Base-by-base conservation (phyloP, 116 monocot species). In the Dioscorea cayenensis region DNA sequence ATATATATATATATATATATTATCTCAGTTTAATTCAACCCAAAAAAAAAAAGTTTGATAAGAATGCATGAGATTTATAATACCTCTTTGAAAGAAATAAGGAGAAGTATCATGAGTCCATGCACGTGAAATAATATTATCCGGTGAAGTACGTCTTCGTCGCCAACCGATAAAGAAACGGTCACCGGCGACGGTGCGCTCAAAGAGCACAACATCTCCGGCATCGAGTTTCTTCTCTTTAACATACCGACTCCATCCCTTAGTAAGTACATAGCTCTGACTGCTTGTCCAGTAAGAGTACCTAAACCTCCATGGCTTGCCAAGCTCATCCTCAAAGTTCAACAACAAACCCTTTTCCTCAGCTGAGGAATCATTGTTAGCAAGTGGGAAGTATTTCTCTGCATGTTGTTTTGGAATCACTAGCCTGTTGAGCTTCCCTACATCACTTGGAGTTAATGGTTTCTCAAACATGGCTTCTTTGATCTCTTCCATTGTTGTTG, bases 271-370 rank as follows among this genome's bases (percentile, higher is more conserved):
- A 49, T 93, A 93, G 83, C 87, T 89, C 75, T 93, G 93, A 80
- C 93, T 93, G 66, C 93, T 93, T 36, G 87, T 89, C 93, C 89
- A 93, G 83, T 93, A 93, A 3, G 89, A 89, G 77, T 93, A 93
- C 14, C 93, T 75, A 76, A 93, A 93, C 76, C 80, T 62, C 93
- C 89, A 93, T 11, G 78, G 0, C 69, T 87, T 84, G 0, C 93
- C 93, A 0, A 60, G 20, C 76, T 93, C 89, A 37, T 89, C 87
- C 71, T 93, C 90, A 37, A 89, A 93, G 79, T 74, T 83, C 23
- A 89, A 78, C 18, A 81, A 67, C 9, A 85, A 66, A 3, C 83
- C 85, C 65, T 81, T 89, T 78, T 85, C 89, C n/a, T 75, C 85
- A 0, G 32, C 4, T 32, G 32, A 32, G 32, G 89, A 78, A 13